phyloP scores from a whole-genome alignment of 176 grass and related monocot species.

The Phoenix roebelenii region DNA sequence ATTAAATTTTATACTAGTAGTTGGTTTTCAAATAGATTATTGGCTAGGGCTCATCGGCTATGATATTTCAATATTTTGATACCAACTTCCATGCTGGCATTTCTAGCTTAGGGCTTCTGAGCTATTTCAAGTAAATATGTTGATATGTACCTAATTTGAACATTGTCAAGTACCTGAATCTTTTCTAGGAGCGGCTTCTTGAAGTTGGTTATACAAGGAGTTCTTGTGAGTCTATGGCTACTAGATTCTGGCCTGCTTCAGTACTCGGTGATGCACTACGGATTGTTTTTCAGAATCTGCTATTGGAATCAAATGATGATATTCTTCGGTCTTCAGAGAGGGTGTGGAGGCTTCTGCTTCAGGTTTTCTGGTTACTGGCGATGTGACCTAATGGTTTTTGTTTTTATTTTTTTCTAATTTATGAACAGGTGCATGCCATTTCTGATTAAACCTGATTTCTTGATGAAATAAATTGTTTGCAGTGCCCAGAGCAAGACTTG shows the following conservation, averaged over 20 bases:
- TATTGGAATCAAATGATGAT: slow-evolving; percentile 90
- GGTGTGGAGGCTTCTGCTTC: slow-evolving; percentile 92
- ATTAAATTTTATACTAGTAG: too few relatives aligned
- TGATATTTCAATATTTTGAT: too few relatives aligned
- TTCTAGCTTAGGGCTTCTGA: too few relatives aligned
- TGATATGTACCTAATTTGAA: slow-evolving; percentile 5
- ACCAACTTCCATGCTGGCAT: too few relatives aligned
- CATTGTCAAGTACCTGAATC: slow-evolving; percentile 4
- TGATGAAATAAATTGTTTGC: slow-evolving; percentile 26
- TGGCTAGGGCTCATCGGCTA: too few relatives aligned
- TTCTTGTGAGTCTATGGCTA: slow-evolving; percentile 35
- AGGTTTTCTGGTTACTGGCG: slow-evolving; percentile 33
- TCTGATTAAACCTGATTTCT: not conserved
- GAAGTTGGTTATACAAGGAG: slow-evolving; percentile 71
- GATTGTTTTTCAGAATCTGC: slow-evolving; percentile 94
- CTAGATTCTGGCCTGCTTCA: slow-evolving; percentile 66
- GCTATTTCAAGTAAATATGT: too few relatives aligned
- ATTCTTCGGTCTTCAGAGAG: slow-evolving; percentile 94
- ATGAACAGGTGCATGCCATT: not conserved
- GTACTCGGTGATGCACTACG: slow-evolving; percentile 84
- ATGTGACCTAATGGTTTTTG: too few relatives aligned
- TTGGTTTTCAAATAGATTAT: too few relatives aligned
- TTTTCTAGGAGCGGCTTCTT: slow-evolving; percentile 81
- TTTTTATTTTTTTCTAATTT: not conserved
- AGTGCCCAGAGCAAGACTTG: slow-evolving; percentile 82